Evolutionary conservation across 129 eudicot genomes (phyloP).

Genomic region (Tagetes erecta): DNA sequence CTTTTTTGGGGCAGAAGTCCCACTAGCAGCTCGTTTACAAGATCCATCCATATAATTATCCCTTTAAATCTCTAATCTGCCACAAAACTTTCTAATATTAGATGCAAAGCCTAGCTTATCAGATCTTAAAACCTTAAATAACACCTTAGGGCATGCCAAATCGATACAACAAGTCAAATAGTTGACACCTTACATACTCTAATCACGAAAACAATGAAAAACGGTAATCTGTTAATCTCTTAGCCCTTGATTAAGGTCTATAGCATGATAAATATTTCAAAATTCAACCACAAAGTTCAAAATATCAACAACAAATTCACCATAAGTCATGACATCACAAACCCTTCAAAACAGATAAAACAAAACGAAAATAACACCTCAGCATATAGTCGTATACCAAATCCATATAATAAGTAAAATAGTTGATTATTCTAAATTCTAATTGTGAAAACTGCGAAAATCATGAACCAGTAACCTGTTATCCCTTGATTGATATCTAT

Average conservation of each 20-base stretch:
- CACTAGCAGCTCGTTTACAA: constrained; percentile 51
- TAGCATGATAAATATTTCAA: background rate
- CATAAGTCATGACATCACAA: background rate
- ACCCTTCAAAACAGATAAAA: background rate
- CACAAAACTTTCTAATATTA: background rate
- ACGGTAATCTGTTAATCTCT: background rate
- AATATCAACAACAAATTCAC: background rate
- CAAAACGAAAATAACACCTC: background rate
- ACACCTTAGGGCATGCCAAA: background rate
- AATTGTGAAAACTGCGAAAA: background rate
- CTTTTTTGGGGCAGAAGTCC: constrained; percentile 56
- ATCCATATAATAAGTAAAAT: background rate
- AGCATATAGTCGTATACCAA: background rate
- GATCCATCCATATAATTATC: constrained; percentile 56
- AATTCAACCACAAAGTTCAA: constrained; percentile 6
- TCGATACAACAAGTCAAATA: background rate
- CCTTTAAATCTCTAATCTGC: constrained; percentile 27
- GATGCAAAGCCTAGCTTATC: constrained; percentile 4
- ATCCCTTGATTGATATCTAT: constrained; percentile 4
- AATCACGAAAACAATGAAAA: background rate
- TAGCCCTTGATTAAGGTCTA: constrained; percentile 5
- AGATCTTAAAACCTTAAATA: constrained; percentile 15
- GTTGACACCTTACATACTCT: background rate
- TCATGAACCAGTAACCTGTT: background rate
- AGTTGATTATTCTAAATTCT: background rate